phyloP scores from a whole-genome alignment of 1,284 basidiomycete genomes.

The Cryptococcus floricola region DNA sequence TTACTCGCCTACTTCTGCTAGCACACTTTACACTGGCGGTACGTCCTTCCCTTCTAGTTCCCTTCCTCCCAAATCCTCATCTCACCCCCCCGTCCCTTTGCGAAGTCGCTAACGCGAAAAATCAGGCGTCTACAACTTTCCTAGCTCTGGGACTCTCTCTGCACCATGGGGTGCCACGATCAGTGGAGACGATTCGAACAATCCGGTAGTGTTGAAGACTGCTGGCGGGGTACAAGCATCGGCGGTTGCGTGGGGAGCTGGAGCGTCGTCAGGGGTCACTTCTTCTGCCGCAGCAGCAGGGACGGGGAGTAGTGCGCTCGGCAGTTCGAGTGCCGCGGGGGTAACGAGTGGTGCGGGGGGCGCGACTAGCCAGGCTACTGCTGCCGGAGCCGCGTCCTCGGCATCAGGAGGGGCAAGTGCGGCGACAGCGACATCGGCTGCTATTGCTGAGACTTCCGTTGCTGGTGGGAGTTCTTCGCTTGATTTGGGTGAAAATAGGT shows the following conservation, averaged over 20 bases:
- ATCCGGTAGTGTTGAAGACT: neutral
- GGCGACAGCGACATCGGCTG: neutral
- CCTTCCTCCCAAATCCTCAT: too few relatives aligned
- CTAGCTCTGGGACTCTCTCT: neutral
- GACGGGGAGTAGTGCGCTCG: neutral
- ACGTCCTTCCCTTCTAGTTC: too few relatives aligned
- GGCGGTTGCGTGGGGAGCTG: neutral
- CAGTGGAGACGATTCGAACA: neutral
- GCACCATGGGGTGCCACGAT: conserved; percentile 2
- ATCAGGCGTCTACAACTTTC: neutral
- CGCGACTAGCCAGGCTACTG: too few relatives aligned
- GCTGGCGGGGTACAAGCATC: neutral
- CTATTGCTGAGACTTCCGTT: neutral
- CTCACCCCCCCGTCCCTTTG: too few relatives aligned
- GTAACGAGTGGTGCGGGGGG: too few relatives aligned
- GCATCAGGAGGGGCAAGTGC: too few relatives aligned
- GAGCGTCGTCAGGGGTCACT: neutral
- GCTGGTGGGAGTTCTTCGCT: too few relatives aligned
- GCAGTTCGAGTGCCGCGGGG: neutral
- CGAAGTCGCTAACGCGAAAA: too few relatives aligned
- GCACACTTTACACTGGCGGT: conserved; percentile 2
- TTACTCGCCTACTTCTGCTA: conserved; percentile 1
- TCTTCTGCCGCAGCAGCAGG: neutral
- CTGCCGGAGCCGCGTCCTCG: too few relatives aligned
- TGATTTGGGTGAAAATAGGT: too few relatives aligned